Conservation (phyloP, 2,329 filamentous ascomycete species). For the Rugonectria rugulosa region DNA sequence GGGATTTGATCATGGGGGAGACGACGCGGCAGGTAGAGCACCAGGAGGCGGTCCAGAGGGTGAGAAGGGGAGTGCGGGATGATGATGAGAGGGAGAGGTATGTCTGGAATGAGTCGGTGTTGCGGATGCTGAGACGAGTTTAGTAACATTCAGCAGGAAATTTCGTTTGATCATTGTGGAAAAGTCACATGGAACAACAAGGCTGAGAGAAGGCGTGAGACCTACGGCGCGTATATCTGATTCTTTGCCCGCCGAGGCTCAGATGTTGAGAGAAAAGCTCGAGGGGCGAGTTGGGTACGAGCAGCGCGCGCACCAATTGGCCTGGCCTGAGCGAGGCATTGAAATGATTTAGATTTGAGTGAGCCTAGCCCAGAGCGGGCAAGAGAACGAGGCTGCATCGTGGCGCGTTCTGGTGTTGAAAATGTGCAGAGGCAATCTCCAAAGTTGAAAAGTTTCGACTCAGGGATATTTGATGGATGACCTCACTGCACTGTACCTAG, state of each 20-base stretch:
- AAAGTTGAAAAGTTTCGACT: too few relatives aligned
- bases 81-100: slow-evolving; percentile 64
- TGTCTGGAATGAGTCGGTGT: slow-evolving; percentile 60
- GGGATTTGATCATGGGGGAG: slow-evolving; percentile 55
- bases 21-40: slow-evolving; percentile 62
- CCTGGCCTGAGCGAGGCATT: too few relatives aligned
- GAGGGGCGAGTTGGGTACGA: slow-evolving; percentile 7
- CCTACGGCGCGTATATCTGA: slow-evolving; percentile 48
- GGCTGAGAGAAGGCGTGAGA: slow-evolving; percentile 6
- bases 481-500: too few relatives aligned
- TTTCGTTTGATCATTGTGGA: background rate
- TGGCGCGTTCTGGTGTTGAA: background rate
- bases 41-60: slow-evolving; percentile 67
- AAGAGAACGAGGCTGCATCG: slow-evolving; percentile 6
- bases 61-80: slow-evolving; percentile 62
- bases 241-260: slow-evolving; percentile 40
- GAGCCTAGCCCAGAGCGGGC: slow-evolving; percentile 7
- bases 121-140: slow-evolving; percentile 56
- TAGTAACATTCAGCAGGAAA: slow-evolving; percentile 6
- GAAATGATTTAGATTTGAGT: slow-evolving; percentile 6
- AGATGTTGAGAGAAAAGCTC: slow-evolving; percentile 35
- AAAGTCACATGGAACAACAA: background rate
- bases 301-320: background rate
- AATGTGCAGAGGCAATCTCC: background rate
- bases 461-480: too few relatives aligned